Conservation (phyloP, 805 yeast species). For the Starmerella ratchasimensis region DNA sequence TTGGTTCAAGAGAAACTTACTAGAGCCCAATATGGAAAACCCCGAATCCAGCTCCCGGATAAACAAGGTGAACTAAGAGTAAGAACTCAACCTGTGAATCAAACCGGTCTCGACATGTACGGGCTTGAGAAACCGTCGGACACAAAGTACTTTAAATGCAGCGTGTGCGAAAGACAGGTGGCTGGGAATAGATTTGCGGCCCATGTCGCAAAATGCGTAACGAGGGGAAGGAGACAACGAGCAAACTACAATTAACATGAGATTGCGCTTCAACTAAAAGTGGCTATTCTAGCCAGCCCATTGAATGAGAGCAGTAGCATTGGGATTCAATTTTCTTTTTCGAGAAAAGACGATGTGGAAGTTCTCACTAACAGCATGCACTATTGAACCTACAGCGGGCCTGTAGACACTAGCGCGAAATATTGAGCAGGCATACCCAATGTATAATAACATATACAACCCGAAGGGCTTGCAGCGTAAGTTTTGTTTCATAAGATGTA, state of each 20-base stretch:
- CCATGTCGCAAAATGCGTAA: slow-evolving; percentile 79
- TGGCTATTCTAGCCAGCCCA: neutral
- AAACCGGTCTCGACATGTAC: slow-evolving; percentile 31
- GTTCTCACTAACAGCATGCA: no score
- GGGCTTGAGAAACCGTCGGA: slow-evolving; percentile 35
- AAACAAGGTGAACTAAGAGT: slow-evolving; percentile 18
- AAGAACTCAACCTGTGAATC: slow-evolving; percentile 15
- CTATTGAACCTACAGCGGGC: no score
- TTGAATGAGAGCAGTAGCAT: neutral
- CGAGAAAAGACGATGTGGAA: no score
- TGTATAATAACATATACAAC: no score
- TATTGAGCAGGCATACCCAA: no score
- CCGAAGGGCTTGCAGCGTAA: no score
- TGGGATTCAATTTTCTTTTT: neutral
- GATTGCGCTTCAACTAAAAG: neutral
- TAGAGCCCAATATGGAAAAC: slow-evolving; percentile 26
- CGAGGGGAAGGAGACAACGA: slow-evolving; percentile 33
- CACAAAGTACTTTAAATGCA: slow-evolving; percentile 56
- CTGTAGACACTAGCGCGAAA: no score
- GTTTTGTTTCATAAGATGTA: no score
- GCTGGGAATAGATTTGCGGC: slow-evolving; percentile 89
- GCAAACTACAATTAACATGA: slow-evolving; percentile 4
- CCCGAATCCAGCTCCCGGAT: slow-evolving; percentile 12
- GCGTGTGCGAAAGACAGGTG: slow-evolving; percentile 69
- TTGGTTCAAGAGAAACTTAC: slow-evolving; percentile 25